These are phyloP conservation scores for Beta lomatogona DNA, from an alignment of 179 eudicot genomes.

Conservation along the genomic window DNA sequence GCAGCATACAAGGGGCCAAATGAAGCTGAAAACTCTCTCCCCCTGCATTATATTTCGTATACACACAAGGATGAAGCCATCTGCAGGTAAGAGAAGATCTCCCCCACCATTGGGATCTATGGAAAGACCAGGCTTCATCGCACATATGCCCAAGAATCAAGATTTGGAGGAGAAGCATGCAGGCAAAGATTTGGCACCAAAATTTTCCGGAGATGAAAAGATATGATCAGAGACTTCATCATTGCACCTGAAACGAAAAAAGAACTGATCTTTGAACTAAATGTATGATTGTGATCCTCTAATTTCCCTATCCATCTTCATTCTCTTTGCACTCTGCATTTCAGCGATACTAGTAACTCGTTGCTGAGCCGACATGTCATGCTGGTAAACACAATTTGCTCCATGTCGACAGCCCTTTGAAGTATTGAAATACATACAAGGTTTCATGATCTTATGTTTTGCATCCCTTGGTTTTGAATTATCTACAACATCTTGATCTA, in stretches of 20 bases:
- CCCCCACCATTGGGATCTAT: neutral
- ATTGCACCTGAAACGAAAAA: neutral
- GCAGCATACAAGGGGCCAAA: neutral
- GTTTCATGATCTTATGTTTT: slow-evolving; percentile 57
- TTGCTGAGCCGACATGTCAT: slow-evolving; percentile 45
- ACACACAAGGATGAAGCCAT: neutral
- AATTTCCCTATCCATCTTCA: slow-evolving; percentile 68
- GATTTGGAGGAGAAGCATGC: slow-evolving; percentile 1
- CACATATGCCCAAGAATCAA: neutral
- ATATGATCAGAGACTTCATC: neutral
- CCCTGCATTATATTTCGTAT: neutral
- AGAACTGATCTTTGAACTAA: neutral
- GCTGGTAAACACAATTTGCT: slow-evolving; percentile 58
- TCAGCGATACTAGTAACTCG: slow-evolving; percentile 44
- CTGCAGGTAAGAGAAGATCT: neutral
- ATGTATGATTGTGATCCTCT: slow-evolving; percentile 45
- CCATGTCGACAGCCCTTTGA: slow-evolving; percentile 71
- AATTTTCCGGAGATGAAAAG: neutral
- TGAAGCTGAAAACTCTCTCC: slow-evolving; percentile 11
- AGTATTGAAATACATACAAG: slow-evolving; percentile 64
- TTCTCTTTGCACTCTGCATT: slow-evolving; percentile 63
- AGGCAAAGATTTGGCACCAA: slow-evolving; percentile 5
- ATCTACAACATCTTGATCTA: slow-evolving; percentile 28
- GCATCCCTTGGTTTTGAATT: slow-evolving; percentile 41
- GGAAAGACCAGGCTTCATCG: neutral